Evolutionary conservation across 2,329 filamentous ascomycete genomes (phyloP), one percentile per base, ranked within the genome.

Genomic region (Xylariaceae sp.): DNA sequence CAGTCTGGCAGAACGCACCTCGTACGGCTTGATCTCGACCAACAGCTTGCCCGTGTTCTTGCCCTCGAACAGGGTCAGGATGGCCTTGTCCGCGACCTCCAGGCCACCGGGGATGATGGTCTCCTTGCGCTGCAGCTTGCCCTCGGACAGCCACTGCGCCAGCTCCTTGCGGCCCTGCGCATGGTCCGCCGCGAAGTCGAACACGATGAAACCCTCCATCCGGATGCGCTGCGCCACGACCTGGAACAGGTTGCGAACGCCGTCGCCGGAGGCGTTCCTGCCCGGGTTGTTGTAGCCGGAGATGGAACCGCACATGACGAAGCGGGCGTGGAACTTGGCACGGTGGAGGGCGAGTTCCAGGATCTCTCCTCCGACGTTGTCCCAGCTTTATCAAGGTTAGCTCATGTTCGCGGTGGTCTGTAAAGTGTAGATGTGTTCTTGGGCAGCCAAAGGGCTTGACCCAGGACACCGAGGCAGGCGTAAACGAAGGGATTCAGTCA

Each of bases 131-230:
- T 86, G 79, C 48, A 90, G 63, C 66, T 82, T 87, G 37, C 86
- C 86, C 58, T 87, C 79, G 2, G 68, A 66, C n/a, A 88, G 59
- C 85, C 85, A 89, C 48, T 76, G 62, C 1, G 73, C 73, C 12
- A 89, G 66, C 52, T 88, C 72, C 56, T 74, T 67, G 50, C 75
- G 64, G 1, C 83, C 86, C 32, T 65, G 60, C 0, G 71, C 56
- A 57, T 76, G 85, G 54, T 83, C 71, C 39, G 74, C 66, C 4
- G 61, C 64, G 55, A 74, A 87, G 60, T 89, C 86, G 41, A 86
- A 77, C 37, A 88, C 76, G 47, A 89, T 83, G 64, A 90, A 89
- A 1, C 83, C 83, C 64, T 84, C 73, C 71, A 87, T 79, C 39
- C 66, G 73, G 56, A 81, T 74, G 45, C 78, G 65, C 70, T 72